These are phyloP conservation scores for Heliosperma pusillum DNA, from an alignment of 148 eudicot species.

Conservation along the genomic window DNA sequence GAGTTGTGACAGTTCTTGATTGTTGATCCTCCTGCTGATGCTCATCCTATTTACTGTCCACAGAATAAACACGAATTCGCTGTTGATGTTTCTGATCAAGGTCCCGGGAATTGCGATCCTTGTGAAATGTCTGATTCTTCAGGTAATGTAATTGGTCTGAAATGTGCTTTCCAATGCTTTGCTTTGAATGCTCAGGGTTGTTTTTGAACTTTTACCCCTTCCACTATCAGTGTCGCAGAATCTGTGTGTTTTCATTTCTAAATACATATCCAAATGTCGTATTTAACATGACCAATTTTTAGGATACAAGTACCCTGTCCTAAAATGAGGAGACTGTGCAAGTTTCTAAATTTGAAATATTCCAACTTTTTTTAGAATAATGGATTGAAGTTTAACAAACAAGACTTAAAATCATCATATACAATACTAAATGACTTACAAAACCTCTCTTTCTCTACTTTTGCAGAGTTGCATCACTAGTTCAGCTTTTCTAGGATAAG, in stretches of 20 bases:
- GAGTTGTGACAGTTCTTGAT: neutral
- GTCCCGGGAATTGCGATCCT: constrained; percentile 26
- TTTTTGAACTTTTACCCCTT: neutral
- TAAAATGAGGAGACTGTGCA: too few species aligned
- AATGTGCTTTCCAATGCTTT: constrained; percentile 47
- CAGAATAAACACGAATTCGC: constrained; percentile 53
- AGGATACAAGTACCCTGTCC: too few species aligned
- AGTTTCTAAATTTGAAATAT: too few species aligned
- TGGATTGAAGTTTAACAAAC: too few species aligned
- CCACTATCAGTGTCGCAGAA: neutral
- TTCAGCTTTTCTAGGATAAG: too few species aligned
- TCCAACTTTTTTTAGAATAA: too few species aligned
- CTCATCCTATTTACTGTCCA: neutral
- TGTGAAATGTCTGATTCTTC: constrained; percentile 33
- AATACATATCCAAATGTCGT: too few species aligned
- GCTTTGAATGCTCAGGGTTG: neutral
- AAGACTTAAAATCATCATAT: too few species aligned
- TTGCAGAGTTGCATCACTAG: too few species aligned
- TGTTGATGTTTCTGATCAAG: constrained; percentile 51
- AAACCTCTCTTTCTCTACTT: too few species aligned
- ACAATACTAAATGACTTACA: too few species aligned
- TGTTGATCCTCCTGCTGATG: constrained; percentile 10
- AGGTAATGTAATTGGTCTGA: constrained; percentile 67
- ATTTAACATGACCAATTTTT: too few species aligned
- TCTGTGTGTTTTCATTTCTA: neutral